Evolutionary conservation across 208 protist genomes (phyloP).

Genomic region (Wallacemonas sp.): DNA sequence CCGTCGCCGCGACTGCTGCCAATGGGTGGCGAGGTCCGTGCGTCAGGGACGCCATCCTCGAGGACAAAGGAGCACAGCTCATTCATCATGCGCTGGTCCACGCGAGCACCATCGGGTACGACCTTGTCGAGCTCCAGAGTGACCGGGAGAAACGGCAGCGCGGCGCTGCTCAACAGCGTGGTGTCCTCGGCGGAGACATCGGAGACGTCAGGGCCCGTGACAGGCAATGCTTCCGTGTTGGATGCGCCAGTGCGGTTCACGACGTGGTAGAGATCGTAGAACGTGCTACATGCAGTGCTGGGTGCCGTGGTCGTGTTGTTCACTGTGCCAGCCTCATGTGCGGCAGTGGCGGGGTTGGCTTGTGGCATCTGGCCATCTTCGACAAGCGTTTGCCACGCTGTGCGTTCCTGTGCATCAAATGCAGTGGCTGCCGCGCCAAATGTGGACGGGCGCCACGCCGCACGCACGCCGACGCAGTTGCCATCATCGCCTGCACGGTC

Average conservation of each 20-base stretch:
- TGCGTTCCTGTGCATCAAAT: neutral
- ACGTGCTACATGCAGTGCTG: neutral
- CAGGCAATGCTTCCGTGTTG: neutral
- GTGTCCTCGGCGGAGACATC: neutral
- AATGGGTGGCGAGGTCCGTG: neutral
- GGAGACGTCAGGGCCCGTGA: too few species aligned
- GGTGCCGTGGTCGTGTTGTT: neutral
- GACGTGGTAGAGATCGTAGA: slow-evolving; percentile 13
- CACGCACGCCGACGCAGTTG: neutral
- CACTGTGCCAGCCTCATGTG: too few species aligned
- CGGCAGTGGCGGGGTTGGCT: too few species aligned
- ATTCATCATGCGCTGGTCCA: neutral
- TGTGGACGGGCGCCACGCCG: neutral
- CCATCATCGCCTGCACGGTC: too few species aligned
- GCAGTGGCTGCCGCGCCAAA: neutral
- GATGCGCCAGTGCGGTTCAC: slow-evolving; percentile 3
- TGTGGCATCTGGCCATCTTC: too few species aligned
- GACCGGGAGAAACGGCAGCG: neutral
- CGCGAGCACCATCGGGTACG: neutral
- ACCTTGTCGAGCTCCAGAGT: slow-evolving; percentile 5
- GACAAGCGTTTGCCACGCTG: neutral
- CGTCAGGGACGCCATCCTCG: neutral
- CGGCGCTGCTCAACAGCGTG: neutral
- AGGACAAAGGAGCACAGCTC: slow-evolving; percentile 11
- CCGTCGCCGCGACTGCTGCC: neutral